These are phyloP conservation scores for Fusarium drepaniforme DNA, from an alignment of 2,329 filamentous ascomycete species.

Conservation along the genomic window DNA sequence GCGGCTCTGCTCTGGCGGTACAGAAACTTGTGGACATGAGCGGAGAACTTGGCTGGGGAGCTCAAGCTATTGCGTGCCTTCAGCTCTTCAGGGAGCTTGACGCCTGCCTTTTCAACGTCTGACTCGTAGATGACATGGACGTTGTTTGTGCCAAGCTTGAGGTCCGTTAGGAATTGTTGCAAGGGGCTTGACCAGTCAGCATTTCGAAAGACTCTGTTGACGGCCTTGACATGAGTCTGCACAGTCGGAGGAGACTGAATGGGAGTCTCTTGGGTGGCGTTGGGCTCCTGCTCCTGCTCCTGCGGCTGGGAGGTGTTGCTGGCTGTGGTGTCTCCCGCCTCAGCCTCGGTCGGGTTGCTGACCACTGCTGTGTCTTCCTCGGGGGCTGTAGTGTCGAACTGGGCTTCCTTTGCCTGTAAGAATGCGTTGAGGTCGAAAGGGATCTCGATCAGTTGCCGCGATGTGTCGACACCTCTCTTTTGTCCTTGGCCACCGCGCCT, in stretches of 20 bases:
- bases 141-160: conserved; percentile 22
- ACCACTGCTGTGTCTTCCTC: conserved; percentile 6
- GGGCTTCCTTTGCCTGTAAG: conserved; percentile 19
- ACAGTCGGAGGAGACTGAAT: conserved; percentile 18
- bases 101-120: conserved; percentile 22
- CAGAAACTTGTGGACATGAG: conserved; percentile 26
- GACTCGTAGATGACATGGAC: conserved; percentile 32
- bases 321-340: background rate
- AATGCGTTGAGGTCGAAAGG: conserved; percentile 29
- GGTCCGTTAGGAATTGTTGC: conserved; percentile 22
- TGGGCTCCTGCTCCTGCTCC: conserved; percentile 1
- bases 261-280: conserved; percentile 5
- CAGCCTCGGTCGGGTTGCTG: conserved; percentile 10
- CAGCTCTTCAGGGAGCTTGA: conserved; percentile 27
- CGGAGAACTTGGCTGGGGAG: conserved; percentile 20
- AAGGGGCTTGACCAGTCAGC: conserved; percentile 32
- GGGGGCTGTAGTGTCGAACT: conserved; percentile 10
- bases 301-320: conserved; percentile 14
- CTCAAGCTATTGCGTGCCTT: conserved; percentile 27
- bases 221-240: conserved; percentile 23
- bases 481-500: conserved; percentile 14
- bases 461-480: background rate
- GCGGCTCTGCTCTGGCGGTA: conserved; percentile 26
- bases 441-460: conserved; percentile 27
- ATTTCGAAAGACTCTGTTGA: conserved; percentile 26